Evolutionary conservation across 2,329 filamentous ascomycete genomes (phyloP).

Genomic region (Penicillium sp.): DNA sequence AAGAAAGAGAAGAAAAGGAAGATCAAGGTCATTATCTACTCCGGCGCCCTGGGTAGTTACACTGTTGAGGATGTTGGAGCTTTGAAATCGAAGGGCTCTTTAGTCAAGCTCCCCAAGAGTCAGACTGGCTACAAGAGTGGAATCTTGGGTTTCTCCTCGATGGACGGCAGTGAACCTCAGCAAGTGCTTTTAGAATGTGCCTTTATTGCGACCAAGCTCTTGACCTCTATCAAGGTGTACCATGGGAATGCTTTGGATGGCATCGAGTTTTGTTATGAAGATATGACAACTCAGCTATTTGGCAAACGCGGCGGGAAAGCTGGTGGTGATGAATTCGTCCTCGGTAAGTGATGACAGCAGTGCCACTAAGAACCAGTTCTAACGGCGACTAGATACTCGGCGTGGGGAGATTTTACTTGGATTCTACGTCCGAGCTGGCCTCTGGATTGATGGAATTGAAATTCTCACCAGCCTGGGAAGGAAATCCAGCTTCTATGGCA

Average conservation of each 20-base stretch:
- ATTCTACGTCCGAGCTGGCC: constrained; percentile 76
- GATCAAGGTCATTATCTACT: constrained; percentile 72
- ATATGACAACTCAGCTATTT: constrained; percentile 80
- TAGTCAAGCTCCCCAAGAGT: constrained; percentile 72
- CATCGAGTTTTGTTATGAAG: constrained; percentile 90
- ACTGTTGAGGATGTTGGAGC: constrained; percentile 75
- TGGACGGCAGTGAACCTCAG: constrained; percentile 68
- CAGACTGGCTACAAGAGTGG: constrained; percentile 75
- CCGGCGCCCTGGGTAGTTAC: constrained; percentile 70
- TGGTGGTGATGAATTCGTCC: constrained; percentile 71
- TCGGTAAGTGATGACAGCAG: constrained; percentile 56
- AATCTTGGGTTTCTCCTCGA: constrained; percentile 70
- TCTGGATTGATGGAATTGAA: constrained; percentile 84
- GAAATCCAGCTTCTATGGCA: constrained; percentile 82
- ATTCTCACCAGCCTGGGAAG: constrained; percentile 87
- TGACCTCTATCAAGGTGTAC: constrained; percentile 74
- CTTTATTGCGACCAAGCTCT: constrained; percentile 67
- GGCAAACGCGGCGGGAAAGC: constrained; percentile 74
- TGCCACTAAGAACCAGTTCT: constrained; percentile 3
- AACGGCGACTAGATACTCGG: constrained; percentile 63
- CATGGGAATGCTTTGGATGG: constrained; percentile 78
- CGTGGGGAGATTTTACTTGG: constrained; percentile 85
- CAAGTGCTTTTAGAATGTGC: constrained; percentile 75
- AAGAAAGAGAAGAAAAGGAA: constrained; percentile 67
- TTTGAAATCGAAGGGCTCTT: constrained; percentile 70